Evolutionary conservation across 495 filamentous ascomycete genomes (phyloP).

Genomic region (Apodospora peruviana): DNA sequence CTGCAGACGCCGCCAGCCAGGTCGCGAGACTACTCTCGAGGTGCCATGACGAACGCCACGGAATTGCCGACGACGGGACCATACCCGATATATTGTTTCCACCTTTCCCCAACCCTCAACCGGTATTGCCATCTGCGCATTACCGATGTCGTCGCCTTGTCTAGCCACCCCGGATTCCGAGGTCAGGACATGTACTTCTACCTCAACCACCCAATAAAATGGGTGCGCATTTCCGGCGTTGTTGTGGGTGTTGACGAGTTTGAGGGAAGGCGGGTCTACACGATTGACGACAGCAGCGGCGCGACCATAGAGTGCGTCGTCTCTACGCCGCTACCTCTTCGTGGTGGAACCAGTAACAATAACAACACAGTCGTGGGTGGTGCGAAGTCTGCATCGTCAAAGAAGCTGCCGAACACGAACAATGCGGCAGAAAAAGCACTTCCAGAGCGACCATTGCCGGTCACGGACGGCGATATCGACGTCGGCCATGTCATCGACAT

Average conservation of each 20-base stretch:
- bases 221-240: slow-evolving; percentile 69
- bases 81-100: slow-evolving; percentile 83
- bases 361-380: no score
- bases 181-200: slow-evolving; percentile 74
- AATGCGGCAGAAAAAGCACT: background rate
- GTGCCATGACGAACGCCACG: slow-evolving; percentile 49
- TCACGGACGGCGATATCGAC: slow-evolving; percentile 39
- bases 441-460: background rate
- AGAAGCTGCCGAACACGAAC: slow-evolving; percentile 2
- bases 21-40: slow-evolving; percentile 11
- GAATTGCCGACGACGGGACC: slow-evolving; percentile 25
- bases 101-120: slow-evolving; percentile 74
- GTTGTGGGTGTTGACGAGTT: slow-evolving; percentile 72
- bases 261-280: slow-evolving; percentile 54
- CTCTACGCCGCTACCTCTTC: slow-evolving; percentile 10
- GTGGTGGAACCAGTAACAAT: no score
- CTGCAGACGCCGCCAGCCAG: background rate
- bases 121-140: slow-evolving; percentile 76
- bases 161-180: slow-evolving; percentile 56
- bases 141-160: slow-evolving; percentile 60
- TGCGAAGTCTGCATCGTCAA: no score
- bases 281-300: slow-evolving; percentile 84
- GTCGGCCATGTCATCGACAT: slow-evolving; percentile 68
- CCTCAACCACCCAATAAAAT: slow-evolving; percentile 86
- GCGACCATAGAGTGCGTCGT: slow-evolving; percentile 56